A percentile compares a stretch with the other conserved stretches of the same genome.
These are phyloP conservation scores for Candida boidinii DNA, from an alignment of 805 yeast species.

Conservation along the genomic window DNA sequence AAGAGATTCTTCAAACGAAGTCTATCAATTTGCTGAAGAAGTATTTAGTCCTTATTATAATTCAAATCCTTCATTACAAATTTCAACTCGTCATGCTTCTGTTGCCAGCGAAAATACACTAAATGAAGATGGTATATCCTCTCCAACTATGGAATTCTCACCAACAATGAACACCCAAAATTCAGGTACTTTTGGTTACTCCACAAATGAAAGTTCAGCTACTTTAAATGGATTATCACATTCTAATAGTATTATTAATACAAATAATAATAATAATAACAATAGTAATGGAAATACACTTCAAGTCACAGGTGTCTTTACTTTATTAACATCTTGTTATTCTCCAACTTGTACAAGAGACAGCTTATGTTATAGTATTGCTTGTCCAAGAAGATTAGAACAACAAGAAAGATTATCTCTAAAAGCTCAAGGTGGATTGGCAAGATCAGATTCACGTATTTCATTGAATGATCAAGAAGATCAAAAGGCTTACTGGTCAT, in stretches of 20 bases:
- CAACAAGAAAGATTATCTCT: slow-evolving; percentile 89
- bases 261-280: background rate
- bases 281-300: background rate
- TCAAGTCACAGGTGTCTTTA: slow-evolving; percentile 82
- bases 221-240: background rate
- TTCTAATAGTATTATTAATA: background rate
- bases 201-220: background rate
- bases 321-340: slow-evolving; percentile 87
- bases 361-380: slow-evolving; percentile 83
- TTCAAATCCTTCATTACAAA: slow-evolving; percentile 1
- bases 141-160: slow-evolving; percentile 11
- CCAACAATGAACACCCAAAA: slow-evolving; percentile 3
- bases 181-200: background rate
- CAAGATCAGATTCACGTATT: slow-evolving; percentile 61
- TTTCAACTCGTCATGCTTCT: slow-evolving; percentile 16
- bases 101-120: slow-evolving; percentile 15
- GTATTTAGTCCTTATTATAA: slow-evolving; percentile 23
- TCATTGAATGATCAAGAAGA: slow-evolving; percentile 71
- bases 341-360: slow-evolving; percentile 94
- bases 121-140: slow-evolving; percentile 9
- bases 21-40: slow-evolving; percentile 71
- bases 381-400: slow-evolving; percentile 92
- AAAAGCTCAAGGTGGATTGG: slow-evolving; percentile 80
- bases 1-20: slow-evolving; percentile 80
- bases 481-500: slow-evolving; percentile 85